Evolutionary conservation across 2,329 filamentous ascomycete species (phyloP).

Genomic region (Aspergillus sclerotialis): DNA sequence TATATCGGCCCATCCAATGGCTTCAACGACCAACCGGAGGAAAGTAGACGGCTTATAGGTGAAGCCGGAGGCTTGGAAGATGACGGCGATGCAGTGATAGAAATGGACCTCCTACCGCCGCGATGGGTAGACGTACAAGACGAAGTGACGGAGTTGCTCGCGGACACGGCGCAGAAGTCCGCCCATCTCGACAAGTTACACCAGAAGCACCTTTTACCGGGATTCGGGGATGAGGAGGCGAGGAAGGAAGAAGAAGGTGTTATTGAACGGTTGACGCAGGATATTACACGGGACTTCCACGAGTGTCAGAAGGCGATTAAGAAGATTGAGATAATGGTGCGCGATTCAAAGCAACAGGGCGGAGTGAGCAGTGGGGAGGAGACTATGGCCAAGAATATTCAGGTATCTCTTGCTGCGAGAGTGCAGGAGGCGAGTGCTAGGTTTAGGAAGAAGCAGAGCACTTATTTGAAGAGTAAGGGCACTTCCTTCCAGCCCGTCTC

Average conservation of each 20-base stretch:
- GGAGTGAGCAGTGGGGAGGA: conserved; percentile 76
- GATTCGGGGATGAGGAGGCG: conserved; percentile 90
- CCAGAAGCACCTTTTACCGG: conserved; percentile 92
- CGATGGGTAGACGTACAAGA: conserved; percentile 95
- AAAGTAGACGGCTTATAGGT: conserved; percentile 78
- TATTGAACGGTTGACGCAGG: conserved; percentile 84
- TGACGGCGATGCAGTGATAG: conserved; percentile 90
- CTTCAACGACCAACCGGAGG: conserved; percentile 57
- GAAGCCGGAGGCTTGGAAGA: conserved; percentile 62
- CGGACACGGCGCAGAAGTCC: conserved; percentile 73
- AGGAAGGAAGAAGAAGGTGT: conserved; percentile 80
- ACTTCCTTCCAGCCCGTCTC: background rate
- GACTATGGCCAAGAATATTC: conserved; percentile 92
- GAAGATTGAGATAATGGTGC: conserved; percentile 78
- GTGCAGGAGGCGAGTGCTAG: conserved; percentile 87
- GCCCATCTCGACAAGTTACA: conserved; percentile 84
- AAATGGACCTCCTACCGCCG: conserved; percentile 94
- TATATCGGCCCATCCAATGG: conserved; percentile 55
- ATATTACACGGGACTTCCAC: conserved; percentile 83
- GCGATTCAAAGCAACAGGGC: conserved; percentile 64
- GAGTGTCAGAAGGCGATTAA: conserved; percentile 85
- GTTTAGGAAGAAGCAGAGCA: conserved; percentile 96
- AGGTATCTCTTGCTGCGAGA: conserved; percentile 78
- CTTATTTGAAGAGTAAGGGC: conserved; percentile 78
- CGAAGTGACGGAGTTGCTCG: conserved; percentile 77